Evolutionary conservation across 257 asterid species (phyloP).

Genomic region (Solanum appendiculatum): DNA sequence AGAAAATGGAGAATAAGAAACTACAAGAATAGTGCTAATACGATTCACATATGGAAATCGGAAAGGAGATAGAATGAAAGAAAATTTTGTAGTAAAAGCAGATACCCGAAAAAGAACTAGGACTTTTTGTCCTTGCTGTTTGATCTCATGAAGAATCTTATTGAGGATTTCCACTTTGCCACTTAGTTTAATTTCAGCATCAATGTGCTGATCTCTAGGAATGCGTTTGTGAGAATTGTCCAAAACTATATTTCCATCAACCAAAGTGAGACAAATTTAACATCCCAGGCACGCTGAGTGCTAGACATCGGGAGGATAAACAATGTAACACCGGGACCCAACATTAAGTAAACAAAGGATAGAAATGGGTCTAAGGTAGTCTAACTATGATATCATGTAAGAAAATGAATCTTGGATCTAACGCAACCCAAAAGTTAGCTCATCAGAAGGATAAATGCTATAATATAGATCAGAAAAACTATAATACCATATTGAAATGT

Average conservation of each 20-base stretch:
- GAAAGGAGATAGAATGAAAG: background rate
- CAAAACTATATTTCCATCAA: background rate
- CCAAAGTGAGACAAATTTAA: background rate
- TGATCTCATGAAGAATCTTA: conserved; percentile 11
- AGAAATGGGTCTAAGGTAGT: background rate
- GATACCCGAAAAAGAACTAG: conserved; percentile 54
- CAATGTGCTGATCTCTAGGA: conserved; percentile 26
- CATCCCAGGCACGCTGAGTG: background rate
- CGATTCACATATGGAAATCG: background rate
- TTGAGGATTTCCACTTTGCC: conserved; percentile 20
- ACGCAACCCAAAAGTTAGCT: no score
- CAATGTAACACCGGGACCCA: background rate
- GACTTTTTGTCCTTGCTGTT: conserved; percentile 36
- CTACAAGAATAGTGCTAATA: no score
- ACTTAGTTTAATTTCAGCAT: conserved; percentile 47
- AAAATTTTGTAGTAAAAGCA: background rate
- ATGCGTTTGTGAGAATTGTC: conserved; percentile 1
- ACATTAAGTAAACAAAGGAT: background rate
- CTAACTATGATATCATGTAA: background rate
- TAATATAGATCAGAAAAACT: background rate
- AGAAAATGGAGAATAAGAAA: no score
- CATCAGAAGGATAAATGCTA: background rate
- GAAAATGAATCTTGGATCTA: background rate
- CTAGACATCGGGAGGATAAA: background rate
- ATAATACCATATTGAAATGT: no score